Evolutionary conservation across 208 protist species (phyloP).

Genomic region (Wallacemonas sp.): DNA sequence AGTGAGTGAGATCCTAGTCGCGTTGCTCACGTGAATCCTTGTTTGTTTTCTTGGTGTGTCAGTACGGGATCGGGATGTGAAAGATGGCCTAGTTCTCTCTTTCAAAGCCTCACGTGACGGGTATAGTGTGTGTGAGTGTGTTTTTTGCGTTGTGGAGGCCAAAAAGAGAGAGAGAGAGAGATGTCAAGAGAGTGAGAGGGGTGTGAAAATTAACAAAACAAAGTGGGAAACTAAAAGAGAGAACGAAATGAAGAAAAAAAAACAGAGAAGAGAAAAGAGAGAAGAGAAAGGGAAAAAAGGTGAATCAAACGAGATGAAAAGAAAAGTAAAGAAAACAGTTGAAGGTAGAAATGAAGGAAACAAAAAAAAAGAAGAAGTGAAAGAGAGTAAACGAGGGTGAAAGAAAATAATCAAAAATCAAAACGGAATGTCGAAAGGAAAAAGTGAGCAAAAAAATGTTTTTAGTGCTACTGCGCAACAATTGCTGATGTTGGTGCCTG

Average conservation of each 20-base stretch:
- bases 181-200: neutral
- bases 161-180: no score
- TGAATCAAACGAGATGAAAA: conserved; percentile 16
- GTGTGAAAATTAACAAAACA: no score
- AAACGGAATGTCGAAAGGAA: conserved; percentile 7
- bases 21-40: neutral
- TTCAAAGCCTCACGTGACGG: neutral
- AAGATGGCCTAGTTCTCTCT: neutral
- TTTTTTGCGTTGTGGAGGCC: conserved; percentile 4
- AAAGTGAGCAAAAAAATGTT: conserved; percentile 16
- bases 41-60: neutral
- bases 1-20: neutral
- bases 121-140: neutral
- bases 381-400: neutral
- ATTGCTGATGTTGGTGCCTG: neutral
- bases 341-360: conserved; percentile 3
- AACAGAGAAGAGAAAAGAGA: conserved; percentile 7
- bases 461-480: neutral
- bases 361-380: neutral
- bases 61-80: neutral
- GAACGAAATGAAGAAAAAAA: conserved; percentile 17
- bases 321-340: conserved; percentile 5
- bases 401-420: conserved; percentile 13
- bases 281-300: neutral
- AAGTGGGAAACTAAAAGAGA: neutral